Evolutionary conservation across 2,329 filamentous ascomycete species (phyloP).

Genomic region (Verticillium nubilum): DNA sequence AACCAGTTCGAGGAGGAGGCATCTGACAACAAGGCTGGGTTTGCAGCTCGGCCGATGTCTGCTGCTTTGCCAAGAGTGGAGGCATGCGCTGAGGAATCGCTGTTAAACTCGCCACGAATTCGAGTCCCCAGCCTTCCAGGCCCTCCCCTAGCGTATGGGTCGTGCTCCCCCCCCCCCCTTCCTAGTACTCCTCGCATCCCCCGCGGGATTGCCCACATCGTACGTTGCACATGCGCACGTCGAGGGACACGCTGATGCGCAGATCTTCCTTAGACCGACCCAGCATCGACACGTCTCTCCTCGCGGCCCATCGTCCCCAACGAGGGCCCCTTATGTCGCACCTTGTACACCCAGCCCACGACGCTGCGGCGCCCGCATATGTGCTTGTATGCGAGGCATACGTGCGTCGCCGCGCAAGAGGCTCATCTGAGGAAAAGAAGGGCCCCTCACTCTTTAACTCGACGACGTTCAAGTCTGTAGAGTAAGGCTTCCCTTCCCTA

Average conservation of each 20-base stretch:
- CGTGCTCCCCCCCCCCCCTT: neutral
- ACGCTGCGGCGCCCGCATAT: conserved; percentile 17
- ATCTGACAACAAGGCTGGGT: neutral
- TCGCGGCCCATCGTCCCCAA: neutral
- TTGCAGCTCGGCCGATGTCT: neutral
- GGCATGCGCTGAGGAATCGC: neutral
- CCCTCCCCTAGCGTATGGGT: neutral
- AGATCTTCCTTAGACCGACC: neutral
- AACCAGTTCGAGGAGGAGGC: neutral
- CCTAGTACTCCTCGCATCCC: neutral
- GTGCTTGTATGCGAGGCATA: conserved; percentile 29
- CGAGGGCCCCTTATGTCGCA: neutral
- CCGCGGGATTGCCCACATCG: neutral
- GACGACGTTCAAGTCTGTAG: neutral
- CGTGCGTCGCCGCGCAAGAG: conserved; percentile 23
- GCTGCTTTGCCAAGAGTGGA: neutral
- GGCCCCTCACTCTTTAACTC: neutral
- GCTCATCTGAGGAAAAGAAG: neutral
- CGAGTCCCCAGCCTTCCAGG: neutral
- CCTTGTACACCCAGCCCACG: conserved; percentile 6
- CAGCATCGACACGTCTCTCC: neutral
- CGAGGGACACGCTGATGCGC: neutral
- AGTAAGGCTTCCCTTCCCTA: neutral
- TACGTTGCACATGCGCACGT: neutral
- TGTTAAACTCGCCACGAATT: neutral